Conservation (phyloP, 106 monocot species). For the Amphibolis antarctica region DNA sequence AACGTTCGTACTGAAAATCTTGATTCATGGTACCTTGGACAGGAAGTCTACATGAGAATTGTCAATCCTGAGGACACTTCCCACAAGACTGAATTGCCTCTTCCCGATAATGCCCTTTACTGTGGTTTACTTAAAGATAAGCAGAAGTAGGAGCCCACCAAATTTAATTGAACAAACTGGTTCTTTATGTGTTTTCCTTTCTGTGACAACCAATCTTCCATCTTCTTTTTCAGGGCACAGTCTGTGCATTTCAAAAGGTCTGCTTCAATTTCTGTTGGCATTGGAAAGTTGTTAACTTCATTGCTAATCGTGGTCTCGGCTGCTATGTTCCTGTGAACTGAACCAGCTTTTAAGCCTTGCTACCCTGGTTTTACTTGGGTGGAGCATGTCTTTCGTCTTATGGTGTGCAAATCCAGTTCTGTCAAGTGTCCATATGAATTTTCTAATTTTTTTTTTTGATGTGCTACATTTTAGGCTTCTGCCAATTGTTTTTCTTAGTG, state of each 20-base stretch:
- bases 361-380: too few species aligned
- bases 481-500: too few species aligned
- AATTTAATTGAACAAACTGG: neutral
- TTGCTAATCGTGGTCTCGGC: constrained; percentile 4
- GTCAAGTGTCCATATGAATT: too few species aligned
- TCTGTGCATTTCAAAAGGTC: constrained; percentile 1
- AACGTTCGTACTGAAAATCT: constrained; percentile 67
- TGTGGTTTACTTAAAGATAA: constrained; percentile 58
- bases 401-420: too few species aligned
- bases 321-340: constrained; percentile 7
- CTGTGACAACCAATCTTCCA: neutral
- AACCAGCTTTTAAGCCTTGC: too few species aligned
- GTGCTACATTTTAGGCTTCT: too few species aligned
- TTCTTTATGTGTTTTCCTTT: neutral
- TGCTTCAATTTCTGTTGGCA: constrained; percentile 5
- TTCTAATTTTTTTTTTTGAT: too few species aligned
- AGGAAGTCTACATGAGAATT: constrained; percentile 70
- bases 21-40: constrained; percentile 33
- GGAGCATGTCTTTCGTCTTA: too few species aligned
- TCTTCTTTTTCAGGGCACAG: constrained; percentile 20
- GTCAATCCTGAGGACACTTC: constrained; percentile 49
- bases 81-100: constrained; percentile 51
- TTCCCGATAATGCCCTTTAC: constrained; percentile 79
- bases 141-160: constrained; percentile 41
- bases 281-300: constrained; percentile 1